These are phyloP conservation scores for Sugiyamaella marilandica DNA, from an alignment of 805 yeast species.

Conservation along the genomic window DNA sequence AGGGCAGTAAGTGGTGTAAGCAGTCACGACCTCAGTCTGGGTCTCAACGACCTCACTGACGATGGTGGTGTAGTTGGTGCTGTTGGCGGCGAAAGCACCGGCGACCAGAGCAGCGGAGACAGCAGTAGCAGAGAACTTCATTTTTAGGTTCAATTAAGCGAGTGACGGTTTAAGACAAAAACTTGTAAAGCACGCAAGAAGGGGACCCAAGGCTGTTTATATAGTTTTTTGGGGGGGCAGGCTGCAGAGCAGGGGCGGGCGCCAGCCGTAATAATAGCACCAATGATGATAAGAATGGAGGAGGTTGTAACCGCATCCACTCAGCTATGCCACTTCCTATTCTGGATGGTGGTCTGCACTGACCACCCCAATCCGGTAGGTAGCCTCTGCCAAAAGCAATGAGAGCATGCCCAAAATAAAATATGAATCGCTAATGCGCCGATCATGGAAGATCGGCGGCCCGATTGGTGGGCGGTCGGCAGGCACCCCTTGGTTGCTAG, in stretches of 20 bases:
- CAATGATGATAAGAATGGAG: constrained; percentile 4
- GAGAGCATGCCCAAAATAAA: background rate
- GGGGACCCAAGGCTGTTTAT: constrained; percentile 4
- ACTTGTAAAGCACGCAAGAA: constrained; percentile 9
- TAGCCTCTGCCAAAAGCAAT: constrained; percentile 1
- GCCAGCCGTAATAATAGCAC: background rate
- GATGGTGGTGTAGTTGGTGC: constrained; percentile 42
- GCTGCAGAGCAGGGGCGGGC: background rate
- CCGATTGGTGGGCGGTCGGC: background rate
- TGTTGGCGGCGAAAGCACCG: constrained; percentile 33
- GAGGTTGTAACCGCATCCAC: background rate
- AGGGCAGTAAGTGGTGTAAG: constrained; percentile 82
- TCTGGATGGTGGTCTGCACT: background rate
- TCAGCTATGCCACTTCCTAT: background rate
- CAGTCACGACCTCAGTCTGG: constrained; percentile 50
- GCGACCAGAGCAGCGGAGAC: constrained; percentile 23
- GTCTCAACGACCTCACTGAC: constrained; percentile 34
- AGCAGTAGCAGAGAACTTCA: constrained; percentile 24
- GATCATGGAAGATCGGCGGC: background rate
- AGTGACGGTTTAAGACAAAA: constrained; percentile 17
- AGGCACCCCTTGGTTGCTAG: background rate
- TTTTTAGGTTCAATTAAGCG: constrained; percentile 17
- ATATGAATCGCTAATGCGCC: background rate
- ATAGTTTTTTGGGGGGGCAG: background rate
- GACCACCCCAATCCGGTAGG: background rate